Evolutionary conservation across 2,329 filamentous ascomycete genomes (phyloP), one percentile per base, ranked within the genome.

Genomic region (Fusarium longipes): DNA sequence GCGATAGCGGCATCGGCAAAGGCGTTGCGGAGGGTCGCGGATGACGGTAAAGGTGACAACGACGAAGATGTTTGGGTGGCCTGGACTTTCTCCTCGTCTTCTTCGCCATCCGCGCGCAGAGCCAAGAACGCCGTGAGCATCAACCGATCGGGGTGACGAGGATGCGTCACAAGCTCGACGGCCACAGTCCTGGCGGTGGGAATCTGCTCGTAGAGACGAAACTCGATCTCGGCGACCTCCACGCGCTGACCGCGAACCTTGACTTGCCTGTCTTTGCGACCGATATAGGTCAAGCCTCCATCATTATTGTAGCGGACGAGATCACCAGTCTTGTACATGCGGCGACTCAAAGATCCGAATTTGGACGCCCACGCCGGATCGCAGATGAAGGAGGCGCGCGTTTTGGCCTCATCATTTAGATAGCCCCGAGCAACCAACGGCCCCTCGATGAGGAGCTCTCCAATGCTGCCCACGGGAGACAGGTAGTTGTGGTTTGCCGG

Each of bases 211-310:
- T 47, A 33, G 24, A 70, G 55, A 27, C 58, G 55, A 27, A 67
- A 42, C 45, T 71, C 71, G 20, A 73, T 57, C 71, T 55, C 58
- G 44, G 52, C 52, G 20, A 84, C 76, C 74, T 84, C 87, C 53
- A 86, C 77, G 50, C 84, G 74, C 54, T 81, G 86, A 40, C 87
- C 88, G 27, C 82, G 79, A 17, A 88, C 73, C 71, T 87, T 88
- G 45, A 87, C 80, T 71, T 87, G 85, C 1, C 78, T 79, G 68
- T 87, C 85, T 65, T 84, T 84, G 38, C 86, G 78, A 45, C 84
- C 83, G 49, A 84, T 68, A 52, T 79, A 83, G 3, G 75, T 65
- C 22, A 84, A 66, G 18, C 80, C 79, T 61, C 82, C 76, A 1
- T 54, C 40, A 42, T 77, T 68, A 55, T 38, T 45, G 42, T 49